These are phyloP conservation scores for Yarrowia sp. DNA, from an alignment of 805 yeast genomes.

Conservation along the genomic window DNA sequence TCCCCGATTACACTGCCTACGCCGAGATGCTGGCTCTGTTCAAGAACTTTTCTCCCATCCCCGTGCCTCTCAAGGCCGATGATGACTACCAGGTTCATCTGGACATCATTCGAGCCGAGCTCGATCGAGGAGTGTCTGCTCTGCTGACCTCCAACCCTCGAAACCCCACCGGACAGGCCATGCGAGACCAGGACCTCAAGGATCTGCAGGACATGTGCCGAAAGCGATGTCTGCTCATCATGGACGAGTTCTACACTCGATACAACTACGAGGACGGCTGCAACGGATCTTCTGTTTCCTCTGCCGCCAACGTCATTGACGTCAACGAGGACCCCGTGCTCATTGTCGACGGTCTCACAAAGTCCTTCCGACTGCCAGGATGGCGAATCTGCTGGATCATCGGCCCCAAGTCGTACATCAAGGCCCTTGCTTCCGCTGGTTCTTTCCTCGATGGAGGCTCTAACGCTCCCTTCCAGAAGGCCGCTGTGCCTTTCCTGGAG, in stretches of 20 bases:
- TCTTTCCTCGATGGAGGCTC: slow-evolving; percentile 61
- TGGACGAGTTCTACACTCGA: slow-evolving; percentile 64
- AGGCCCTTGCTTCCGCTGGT: slow-evolving; percentile 56
- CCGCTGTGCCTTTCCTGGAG: slow-evolving; percentile 54
- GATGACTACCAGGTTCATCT: slow-evolving; percentile 58
- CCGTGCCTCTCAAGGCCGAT: slow-evolving; percentile 56
- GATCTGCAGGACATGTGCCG: slow-evolving; percentile 55
- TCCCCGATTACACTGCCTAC: slow-evolving; percentile 64
- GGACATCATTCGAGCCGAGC: slow-evolving; percentile 51
- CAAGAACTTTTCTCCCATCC: slow-evolving; percentile 55
- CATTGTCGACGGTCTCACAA: slow-evolving; percentile 59
- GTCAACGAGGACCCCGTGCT: slow-evolving; percentile 59
- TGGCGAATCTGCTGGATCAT: slow-evolving; percentile 65
- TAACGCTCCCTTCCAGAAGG: slow-evolving; percentile 60
- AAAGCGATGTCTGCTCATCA: slow-evolving; percentile 51
- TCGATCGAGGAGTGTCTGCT: slow-evolving; percentile 58
- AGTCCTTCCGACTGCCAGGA: slow-evolving; percentile 61
- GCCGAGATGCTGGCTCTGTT: slow-evolving; percentile 63
- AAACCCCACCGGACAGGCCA: slow-evolving; percentile 59
- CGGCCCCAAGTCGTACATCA: slow-evolving; percentile 60
- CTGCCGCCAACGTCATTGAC: slow-evolving; percentile 53
- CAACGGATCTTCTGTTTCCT: slow-evolving; percentile 52
- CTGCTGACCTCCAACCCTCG: slow-evolving; percentile 55
- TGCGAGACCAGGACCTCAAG: slow-evolving; percentile 48
- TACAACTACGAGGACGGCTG: slow-evolving; percentile 55